Evolutionary conservation across 2,329 filamentous ascomycete genomes (phyloP).

Genomic region (Paracoccidioides lutzii): DNA sequence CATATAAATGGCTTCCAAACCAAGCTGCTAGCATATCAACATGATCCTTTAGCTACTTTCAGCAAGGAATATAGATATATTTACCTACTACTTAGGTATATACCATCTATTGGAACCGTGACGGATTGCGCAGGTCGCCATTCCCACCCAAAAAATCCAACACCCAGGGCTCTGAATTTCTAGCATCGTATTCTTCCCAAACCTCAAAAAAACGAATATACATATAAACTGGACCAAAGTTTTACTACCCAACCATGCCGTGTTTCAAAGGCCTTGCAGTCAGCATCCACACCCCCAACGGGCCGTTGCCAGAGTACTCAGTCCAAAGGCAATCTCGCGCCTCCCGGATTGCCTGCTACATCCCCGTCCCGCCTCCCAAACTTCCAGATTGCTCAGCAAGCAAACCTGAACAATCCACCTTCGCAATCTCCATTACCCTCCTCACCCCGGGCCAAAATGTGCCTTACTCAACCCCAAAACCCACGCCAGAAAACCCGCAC

Average conservation of each 20-base stretch:
- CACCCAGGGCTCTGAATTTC: background rate
- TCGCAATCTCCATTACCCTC: conserved; percentile 95
- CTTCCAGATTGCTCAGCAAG: conserved; percentile 54
- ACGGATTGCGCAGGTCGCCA: background rate
- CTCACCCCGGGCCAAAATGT: conserved; percentile 79
- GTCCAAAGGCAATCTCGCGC: conserved; percentile 87
- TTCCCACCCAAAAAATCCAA: background rate
- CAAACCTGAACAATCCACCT: conserved; percentile 84
- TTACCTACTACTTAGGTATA: background rate
- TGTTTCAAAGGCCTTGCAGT: conserved; percentile 99
- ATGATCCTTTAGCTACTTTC: background rate
- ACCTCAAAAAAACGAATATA: background rate
- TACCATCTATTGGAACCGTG: background rate
- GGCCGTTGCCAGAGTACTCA: conserved; percentile 80
- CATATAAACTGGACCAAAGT: background rate
- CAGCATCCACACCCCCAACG: conserved; percentile 74
- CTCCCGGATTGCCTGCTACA: conserved; percentile 91
- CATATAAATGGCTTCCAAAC: background rate
- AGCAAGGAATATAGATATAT: background rate
- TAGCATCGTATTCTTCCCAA: background rate
- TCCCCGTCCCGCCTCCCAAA: conserved; percentile 82
- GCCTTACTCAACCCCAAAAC: conserved; percentile 80
- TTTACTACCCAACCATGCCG: conserved; percentile 46
- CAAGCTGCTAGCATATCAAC: background rate
- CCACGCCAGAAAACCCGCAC: conserved; percentile 60